phyloP scores from a whole-genome alignment of 2,329 filamentous ascomycete species.

The Verticillium dahliae region DNA sequence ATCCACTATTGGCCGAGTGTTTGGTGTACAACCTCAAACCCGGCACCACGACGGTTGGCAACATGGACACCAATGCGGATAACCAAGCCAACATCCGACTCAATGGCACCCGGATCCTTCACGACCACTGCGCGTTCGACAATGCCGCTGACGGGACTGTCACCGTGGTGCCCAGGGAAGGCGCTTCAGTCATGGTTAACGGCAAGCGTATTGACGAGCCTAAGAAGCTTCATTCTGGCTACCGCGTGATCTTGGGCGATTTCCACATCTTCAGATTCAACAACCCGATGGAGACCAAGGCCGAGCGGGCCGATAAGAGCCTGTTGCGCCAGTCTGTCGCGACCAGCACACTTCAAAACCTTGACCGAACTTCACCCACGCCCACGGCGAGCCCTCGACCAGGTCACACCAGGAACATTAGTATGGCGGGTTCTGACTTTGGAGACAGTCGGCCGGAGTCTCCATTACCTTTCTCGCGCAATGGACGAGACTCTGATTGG shows the following conservation, averaged over 20 bases:
- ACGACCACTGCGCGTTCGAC: conserved; percentile 90
- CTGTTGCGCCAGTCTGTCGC: conserved; percentile 77
- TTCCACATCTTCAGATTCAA: conserved; percentile 99
- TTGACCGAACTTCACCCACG: conserved; percentile 52
- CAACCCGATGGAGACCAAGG: conserved; percentile 90
- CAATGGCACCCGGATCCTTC: conserved; percentile 87
- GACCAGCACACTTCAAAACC: conserved; percentile 50
- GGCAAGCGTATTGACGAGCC: conserved; percentile 83
- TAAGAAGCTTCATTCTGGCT: conserved; percentile 81
- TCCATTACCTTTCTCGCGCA: conserved; percentile 59
- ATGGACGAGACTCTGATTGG: conserved; percentile 84
- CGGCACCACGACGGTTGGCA: conserved; percentile 87
- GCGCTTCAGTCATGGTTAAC: conserved; percentile 98
- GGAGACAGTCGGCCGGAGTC: conserved; percentile 76
- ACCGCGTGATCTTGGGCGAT: conserved; percentile 90
- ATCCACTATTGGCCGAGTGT: conserved; percentile 89
- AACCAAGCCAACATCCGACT: conserved; percentile 80
- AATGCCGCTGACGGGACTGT: conserved; percentile 82
- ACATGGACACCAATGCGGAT: conserved; percentile 75
- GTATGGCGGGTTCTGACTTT: conserved; percentile 71
- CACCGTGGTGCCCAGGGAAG: conserved; percentile 81
- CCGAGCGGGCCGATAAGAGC: conserved; percentile 83
- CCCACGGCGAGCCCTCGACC: conserved; percentile 56
- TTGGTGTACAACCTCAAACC: conserved; percentile 97
- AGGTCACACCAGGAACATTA: conserved; percentile 72